phyloP scores from a whole-genome alignment of 1,284 basidiomycete species.

The Austropuccinia psidii region DNA sequence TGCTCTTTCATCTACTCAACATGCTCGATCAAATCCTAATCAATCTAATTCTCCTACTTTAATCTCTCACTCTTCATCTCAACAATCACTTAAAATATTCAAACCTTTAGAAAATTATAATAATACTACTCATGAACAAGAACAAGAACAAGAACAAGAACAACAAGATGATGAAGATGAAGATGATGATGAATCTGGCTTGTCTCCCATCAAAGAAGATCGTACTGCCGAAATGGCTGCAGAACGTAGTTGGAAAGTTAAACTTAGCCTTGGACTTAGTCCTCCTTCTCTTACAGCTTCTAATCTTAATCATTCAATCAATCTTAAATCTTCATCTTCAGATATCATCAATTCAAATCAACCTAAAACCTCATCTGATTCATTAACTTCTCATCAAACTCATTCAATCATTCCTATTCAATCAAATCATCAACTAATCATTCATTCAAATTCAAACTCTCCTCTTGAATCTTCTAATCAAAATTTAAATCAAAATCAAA shows the following conservation, averaged over 20 bases:
- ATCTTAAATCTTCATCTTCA: not conserved
- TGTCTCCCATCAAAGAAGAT: slow-evolving; percentile 33
- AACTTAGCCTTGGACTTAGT: not conserved
- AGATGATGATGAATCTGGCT: slow-evolving; percentile 9
- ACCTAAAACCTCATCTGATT: not conserved
- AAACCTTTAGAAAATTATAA: no score
- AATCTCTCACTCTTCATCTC: not conserved
- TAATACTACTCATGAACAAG: no score
- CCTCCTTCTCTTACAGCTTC: not conserved
- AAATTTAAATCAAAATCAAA: no score
- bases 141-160: slow-evolving; percentile 1
- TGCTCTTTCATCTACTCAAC: slow-evolving; percentile 27
- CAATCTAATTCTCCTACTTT: not conserved
- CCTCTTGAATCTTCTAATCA: no score
- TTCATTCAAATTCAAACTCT: no score
- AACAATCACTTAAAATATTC: not conserved
- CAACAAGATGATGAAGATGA: not conserved
- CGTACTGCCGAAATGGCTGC: slow-evolving; percentile 34
- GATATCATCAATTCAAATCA: not conserved
- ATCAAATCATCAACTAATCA: no score
- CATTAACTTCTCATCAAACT: not conserved
- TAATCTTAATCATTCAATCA: no score
- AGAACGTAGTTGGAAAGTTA: slow-evolving; percentile 22
- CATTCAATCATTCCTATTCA: not conserved
- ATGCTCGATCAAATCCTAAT: not conserved